Conservation (phyloP, 306 rosid genomes). For the Medicago truncatula region MtrunA17r5.0-ANR NC_053044.1:58820001-58820500, state of each 20-base stretch:
- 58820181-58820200: conserved; percentile 18
- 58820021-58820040: neutral
- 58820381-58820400: neutral
- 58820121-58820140: conserved; percentile 28
- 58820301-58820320: neutral
- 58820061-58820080: neutral
- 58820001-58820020: neutral
- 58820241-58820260: neutral
- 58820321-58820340: neutral
- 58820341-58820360: neutral
- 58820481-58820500: conserved; percentile 30
- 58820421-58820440: neutral
- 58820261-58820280: neutral
- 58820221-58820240: neutral
- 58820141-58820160: conserved; percentile 29
- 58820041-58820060: neutral
- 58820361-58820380: neutral
- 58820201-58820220: conserved; percentile 8
- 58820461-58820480: conserved; percentile 14
- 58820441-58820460: neutral
- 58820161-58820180: conserved; percentile 18
- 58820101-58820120: conserved; percentile 27
- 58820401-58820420: neutral
- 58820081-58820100: conserved; percentile 29
- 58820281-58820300: neutral